Base-by-base conservation (phyloP, 768 basidiomycete species). In the Paxillus ammoniavirescens region DNA sequence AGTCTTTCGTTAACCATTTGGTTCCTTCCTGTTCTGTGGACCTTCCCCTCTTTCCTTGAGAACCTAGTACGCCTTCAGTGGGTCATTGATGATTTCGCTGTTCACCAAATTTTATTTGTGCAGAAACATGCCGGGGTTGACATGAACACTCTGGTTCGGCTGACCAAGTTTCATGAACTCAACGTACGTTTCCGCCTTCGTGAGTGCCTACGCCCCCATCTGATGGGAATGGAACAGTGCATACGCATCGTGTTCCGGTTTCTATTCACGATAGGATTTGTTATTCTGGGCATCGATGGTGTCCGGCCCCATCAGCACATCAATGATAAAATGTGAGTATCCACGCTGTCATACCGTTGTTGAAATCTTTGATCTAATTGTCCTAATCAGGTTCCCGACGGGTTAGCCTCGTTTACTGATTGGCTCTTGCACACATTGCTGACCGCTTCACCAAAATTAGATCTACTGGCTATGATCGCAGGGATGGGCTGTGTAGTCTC, bases 161-260 rank as follows among this genome's bases (percentile, higher is more conserved):
- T 93, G 47, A 85, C 85, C 35, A 91, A 86, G 57, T 93, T 89
- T 63, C 86, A 89, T 38, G 89, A 93, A 62, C 70, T 92, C 38
- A 93, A 93, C 59, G 91, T 92, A 57, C 35, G 89, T 71, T 6
- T 26, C 18, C 13, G 14, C 12, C 9, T 2, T 53, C 31, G 5
- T 15, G 28, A 4, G 18, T 21, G 1, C 30, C 26, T 14, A 17
- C 8, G 17, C 3, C 12, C 23, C 37, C 28, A 37, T 56, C 50
- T 52, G 33, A 56, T 12, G 28, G 26, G 26, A 26, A 6, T 3
- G 21, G 15, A 4, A 2, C 37, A 91, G 91, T 80, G 72, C 41
- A 80, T 89, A 38, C 89, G 90, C 2, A 70, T 91, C 47, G 61
- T 83, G 17, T 89, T 90, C 72, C 85, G 91, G 7, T 84, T 88